Percentiles rank a stretch among this genome's conserved stretches.
Conservation (phyloP, 2,329 filamentous ascomycete species). For the Cladorrhinum sp. region DNA sequence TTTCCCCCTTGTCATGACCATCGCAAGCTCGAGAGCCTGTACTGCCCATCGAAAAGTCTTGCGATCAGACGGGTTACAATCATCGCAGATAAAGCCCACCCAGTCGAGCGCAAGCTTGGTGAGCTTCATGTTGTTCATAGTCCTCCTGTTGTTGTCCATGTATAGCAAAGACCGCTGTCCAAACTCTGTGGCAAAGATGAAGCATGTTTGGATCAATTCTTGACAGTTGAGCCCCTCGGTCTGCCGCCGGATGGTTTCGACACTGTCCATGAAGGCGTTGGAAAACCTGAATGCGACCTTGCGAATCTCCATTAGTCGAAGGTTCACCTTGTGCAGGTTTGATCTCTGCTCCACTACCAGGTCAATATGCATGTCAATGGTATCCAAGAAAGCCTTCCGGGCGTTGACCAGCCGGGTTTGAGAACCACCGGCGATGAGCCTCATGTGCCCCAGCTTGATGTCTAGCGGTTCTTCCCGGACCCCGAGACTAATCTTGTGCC, state of each 20-base stretch:
- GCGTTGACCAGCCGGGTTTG: conserved; percentile 74
- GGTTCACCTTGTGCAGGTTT: conserved; percentile 88
- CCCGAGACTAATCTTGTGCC: conserved; percentile 66
- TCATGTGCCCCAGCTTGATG: conserved; percentile 79
- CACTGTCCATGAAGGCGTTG: conserved; percentile 98
- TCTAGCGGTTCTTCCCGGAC: conserved; percentile 78
- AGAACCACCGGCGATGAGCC: conserved; percentile 85
- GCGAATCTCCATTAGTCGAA: conserved; percentile 88
- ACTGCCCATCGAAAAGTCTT: conserved; percentile 98
- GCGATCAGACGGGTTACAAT: conserved; percentile 88
- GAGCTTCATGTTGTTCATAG: conserved; percentile 96
- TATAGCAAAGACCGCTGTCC: conserved; percentile 91
- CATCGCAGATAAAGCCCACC: conserved; percentile 97
- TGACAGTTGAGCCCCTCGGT: conserved; percentile 82
- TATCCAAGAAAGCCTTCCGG: conserved; percentile 71
- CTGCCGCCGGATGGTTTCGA: conserved; percentile 86
- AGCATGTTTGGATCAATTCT: conserved; percentile 95
- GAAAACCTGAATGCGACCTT: conserved; percentile 94
- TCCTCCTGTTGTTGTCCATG: conserved; percentile 91
- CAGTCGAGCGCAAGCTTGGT: conserved; percentile 92
- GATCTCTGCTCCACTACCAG: conserved; percentile 89
- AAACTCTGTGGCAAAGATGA: conserved; percentile 98
- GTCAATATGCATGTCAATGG: conserved; percentile 80
- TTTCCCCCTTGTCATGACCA: conserved; percentile 92
- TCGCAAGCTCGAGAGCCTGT: conserved; percentile 89